Evolutionary conservation across 352 stramenopile genomes (phyloP).

Genomic region (Chrysophaeum taylorii): DNA sequence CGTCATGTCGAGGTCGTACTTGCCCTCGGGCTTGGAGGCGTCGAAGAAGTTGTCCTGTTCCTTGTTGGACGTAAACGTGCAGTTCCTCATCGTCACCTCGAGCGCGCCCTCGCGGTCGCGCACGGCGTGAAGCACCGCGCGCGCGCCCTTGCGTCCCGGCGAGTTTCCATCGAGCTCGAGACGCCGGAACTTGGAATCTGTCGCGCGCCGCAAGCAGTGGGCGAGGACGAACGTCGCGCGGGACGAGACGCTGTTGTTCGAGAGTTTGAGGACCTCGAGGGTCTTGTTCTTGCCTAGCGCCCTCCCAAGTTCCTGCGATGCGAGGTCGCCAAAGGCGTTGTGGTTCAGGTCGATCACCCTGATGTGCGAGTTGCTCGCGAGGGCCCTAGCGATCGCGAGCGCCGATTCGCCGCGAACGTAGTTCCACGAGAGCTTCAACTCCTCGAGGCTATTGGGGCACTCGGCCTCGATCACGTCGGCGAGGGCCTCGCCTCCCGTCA

Average conservation of each 20-base stretch:
- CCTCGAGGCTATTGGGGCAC: background rate
- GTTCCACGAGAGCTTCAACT: conserved; percentile 31
- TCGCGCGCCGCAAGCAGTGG: background rate
- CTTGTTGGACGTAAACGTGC: background rate
- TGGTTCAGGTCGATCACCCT: conserved; percentile 19
- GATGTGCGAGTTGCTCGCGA: conserved; percentile 22
- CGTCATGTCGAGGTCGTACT: conserved; percentile 51
- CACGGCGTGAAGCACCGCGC: conserved; percentile 14
- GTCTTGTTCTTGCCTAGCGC: conserved; percentile 7
- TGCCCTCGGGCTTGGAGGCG: conserved; percentile 51
- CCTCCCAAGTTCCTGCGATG: background rate
- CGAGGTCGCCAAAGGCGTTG: conserved; percentile 29
- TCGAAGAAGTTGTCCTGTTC: conserved; percentile 49
- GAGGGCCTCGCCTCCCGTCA: conserved; percentile 26
- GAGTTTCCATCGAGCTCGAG: conserved; percentile 16
- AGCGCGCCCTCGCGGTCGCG: background rate
- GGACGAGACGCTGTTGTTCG: conserved; percentile 7
- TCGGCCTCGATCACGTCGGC: conserved; percentile 20
- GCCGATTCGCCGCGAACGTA: conserved; percentile 16
- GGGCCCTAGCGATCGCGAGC: conserved; percentile 1
- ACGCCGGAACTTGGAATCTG: background rate
- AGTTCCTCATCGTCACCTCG: background rate
- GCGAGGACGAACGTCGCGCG: conserved; percentile 16
- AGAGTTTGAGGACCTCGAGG: conserved; percentile 3
- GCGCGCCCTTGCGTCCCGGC: conserved; percentile 10